Percentiles rank a stretch among this genome's conserved stretches.
Evolutionary conservation across 768 basidiomycete species (phyloP).

Genomic region (Termitomyces sp.): DNA sequence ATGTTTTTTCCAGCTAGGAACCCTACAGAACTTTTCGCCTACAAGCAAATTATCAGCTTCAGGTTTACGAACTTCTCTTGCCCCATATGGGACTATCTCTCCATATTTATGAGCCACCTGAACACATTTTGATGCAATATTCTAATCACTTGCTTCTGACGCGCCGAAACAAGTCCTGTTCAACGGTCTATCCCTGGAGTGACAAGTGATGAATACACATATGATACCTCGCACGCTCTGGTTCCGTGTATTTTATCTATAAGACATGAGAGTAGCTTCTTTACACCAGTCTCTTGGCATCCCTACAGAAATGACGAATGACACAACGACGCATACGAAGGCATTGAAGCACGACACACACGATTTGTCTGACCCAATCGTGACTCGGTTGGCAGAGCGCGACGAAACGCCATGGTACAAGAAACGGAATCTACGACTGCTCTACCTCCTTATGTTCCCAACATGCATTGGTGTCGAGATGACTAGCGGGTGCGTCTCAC

Average conservation of each 20-base stretch:
- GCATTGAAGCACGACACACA: slow-evolving; percentile 1
- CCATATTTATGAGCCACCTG: neutral
- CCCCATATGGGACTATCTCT: neutral
- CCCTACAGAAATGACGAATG: neutral
- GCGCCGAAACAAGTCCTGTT: neutral
- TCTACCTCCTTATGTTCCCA: slow-evolving; percentile 55
- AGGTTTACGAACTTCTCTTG: neutral
- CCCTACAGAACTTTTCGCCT: neutral
- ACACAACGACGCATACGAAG: slow-evolving; percentile 5
- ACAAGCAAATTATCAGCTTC: neutral
- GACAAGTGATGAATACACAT: neutral
- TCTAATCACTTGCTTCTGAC: neutral
- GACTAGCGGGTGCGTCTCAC: slow-evolving; percentile 44
- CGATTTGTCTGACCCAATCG: slow-evolving; percentile 25
- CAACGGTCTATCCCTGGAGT: neutral
- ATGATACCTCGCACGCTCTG: neutral
- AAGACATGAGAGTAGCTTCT: neutral
- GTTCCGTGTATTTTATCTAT: neutral
- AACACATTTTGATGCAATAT: neutral
- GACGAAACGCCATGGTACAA: slow-evolving; percentile 57
- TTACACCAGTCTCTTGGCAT: neutral
- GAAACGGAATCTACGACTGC: slow-evolving; percentile 50
- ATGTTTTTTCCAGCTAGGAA: neutral
- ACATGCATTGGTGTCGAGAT: slow-evolving; percentile 60
- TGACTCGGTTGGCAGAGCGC: slow-evolving; percentile 35